Evolutionary conservation across 805 yeast species (phyloP), one percentile per base, ranked within the genome.

Genomic region (Metschnikowia amazonensis): DNA sequence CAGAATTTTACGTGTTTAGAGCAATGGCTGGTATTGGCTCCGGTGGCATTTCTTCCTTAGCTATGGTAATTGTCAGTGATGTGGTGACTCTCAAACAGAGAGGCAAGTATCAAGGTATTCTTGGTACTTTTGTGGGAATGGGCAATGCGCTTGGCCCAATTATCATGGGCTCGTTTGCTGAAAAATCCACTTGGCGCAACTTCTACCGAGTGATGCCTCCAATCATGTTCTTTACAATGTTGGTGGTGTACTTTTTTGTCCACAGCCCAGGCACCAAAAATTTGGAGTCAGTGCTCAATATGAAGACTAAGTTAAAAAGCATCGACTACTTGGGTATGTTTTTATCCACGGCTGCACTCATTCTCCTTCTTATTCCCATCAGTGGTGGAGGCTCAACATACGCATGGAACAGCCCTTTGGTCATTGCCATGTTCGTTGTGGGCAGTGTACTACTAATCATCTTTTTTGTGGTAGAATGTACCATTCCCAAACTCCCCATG

Each of bases 301-400:
- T 64, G 37, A 47, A 35, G 18, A 67, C 65, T 31, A 73, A 74
- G 50, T 60, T 76, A 52, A 60, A 60, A 53, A 71, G 68, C 29
- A 72, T 80, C 35, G 88, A 82, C 59, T 76, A 72, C 50, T 51
- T 63, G 6, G 88, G 88, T 0, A 69, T 78, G 35, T 50, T 75
- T 24, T 61, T 76, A 11, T 63, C 78, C 29, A 65, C 81, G 4
- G 67, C 77, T 1, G 74, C 77, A 0, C 66, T 73, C 23, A 75
- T 79, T 0, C 59, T 81, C 3, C 54, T 81, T 13, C 65, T 80
- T 39, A 67, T 81, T n/a, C 82, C 84, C 2, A 58, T 80, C 17
- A 72, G 75, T 50, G 82, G 83, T 14, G 89, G 88, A 29, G 88
- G 88, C 2, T 65, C 76, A 7, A 65, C 75, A 9, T 81, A 72